phyloP scores from a whole-genome alignment of 345 rosid species.

The Acer campestre region DNA sequence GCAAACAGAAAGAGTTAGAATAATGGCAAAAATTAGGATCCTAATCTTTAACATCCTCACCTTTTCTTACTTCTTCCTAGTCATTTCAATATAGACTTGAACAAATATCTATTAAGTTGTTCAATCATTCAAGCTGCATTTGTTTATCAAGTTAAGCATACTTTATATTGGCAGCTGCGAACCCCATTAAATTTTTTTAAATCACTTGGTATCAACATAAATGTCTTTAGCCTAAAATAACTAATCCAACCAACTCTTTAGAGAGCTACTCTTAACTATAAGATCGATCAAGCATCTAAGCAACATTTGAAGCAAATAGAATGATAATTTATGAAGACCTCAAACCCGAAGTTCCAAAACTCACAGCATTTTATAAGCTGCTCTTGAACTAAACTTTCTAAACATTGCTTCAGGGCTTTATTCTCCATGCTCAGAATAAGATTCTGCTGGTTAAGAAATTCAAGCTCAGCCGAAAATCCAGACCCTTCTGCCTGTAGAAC shows the following conservation, averaged over 20 bases:
- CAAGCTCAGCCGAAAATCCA: constrained; percentile 86
- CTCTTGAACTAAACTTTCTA: constrained; percentile 81
- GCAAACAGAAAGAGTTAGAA: no score
- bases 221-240: no score
- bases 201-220: no score
- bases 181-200: neutral
- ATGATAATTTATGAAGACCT: no score
- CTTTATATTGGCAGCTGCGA: neutral
- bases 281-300: neutral
- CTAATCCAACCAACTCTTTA: no score
- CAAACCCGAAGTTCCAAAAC: constrained; percentile 27
- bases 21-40: no score
- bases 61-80: neutral
- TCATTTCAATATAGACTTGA: neutral
- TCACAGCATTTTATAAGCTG: constrained; percentile 76
- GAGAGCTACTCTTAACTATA: neutral
- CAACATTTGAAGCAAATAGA: constrained; percentile 15
- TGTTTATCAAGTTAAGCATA: neutral
- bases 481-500: constrained; percentile 72
- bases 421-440: constrained; percentile 90
- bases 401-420: constrained; percentile 79
- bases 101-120: neutral
- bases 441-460: constrained; percentile 76
- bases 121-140: neutral
- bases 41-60: neutral